Conservation (phyloP, 345 rosid genomes). For the Limnanthes douglasii region DNA sequence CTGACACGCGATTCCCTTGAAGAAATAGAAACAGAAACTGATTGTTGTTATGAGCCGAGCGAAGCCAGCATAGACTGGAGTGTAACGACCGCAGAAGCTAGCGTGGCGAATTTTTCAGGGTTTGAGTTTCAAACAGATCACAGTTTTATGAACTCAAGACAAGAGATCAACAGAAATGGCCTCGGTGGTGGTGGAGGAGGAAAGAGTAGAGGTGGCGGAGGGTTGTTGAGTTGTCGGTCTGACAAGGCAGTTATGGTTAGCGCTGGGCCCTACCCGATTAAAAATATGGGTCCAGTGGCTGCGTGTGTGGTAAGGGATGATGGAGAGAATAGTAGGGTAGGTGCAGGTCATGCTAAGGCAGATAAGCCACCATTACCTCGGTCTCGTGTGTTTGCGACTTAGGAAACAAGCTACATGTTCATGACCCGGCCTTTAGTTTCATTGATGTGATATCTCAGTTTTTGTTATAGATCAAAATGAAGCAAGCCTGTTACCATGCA, state of each 20-base stretch:
- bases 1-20: constrained; percentile 42
- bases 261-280: too few relatives aligned
- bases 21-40: constrained; percentile 36
- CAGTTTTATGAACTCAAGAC: constrained; percentile 2
- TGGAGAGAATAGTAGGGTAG: too few relatives aligned
- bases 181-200: constrained; percentile 9
- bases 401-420: too few relatives aligned
- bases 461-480: too few relatives aligned
- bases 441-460: too few relatives aligned
- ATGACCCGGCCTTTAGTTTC: too few relatives aligned
- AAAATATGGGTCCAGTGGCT: too few relatives aligned
- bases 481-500: too few relatives aligned
- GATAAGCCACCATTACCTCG: too few relatives aligned
- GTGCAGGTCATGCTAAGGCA: too few relatives aligned
- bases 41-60: constrained; percentile 76
- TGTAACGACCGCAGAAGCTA: constrained; percentile 64
- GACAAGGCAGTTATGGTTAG: constrained; percentile 54
- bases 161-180: constrained; percentile 1
- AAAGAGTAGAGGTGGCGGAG: constrained; percentile 13
- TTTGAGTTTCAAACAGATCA: constrained; percentile 33
- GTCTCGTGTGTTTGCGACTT: too few relatives aligned
- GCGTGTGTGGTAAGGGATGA: too few relatives aligned
- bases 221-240: constrained; percentile 51
- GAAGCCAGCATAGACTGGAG: constrained; percentile 93
- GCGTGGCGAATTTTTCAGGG: constrained; percentile 31